Evolutionary conservation across 495 filamentous ascomycete species (phyloP), one percentile per base, ranked within the genome.

Genomic region (Friedmanniomyces simplex): DNA sequence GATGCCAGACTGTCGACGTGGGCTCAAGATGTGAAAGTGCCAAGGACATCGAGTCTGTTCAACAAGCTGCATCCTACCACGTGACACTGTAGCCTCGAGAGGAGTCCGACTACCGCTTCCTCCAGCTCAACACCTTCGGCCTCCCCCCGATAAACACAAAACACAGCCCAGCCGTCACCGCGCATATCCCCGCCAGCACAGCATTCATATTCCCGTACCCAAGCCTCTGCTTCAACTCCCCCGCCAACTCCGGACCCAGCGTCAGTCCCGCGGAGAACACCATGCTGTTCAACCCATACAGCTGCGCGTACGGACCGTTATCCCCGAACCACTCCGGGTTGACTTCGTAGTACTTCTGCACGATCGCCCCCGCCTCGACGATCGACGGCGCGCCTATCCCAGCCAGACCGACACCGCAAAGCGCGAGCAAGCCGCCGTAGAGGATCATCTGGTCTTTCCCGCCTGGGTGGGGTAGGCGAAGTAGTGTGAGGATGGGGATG

Each of bases 161-260:
- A 11, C 71, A 73, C n/a, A 77, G 52, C 20, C 66, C 57, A 21
- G 78, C 71, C 7, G 73, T 77, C 2, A 73, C 41, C n/a, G 62
- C 67, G 58, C 72, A 73, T 25, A 79, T 57, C 0, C 61, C 67
- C 2, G 75, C 79, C 36, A 81, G 58, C 10, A 78, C 72, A 6
- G 73, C 63, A 63, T 78, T 81, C 79, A 82, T 82, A 61, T 80
- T 76, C 18, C 79, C 78, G 61, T 80, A 82, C 1, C 78, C 79
- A 37, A 81, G 68, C 8, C 45, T 56, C 32, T 79, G 74, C 51
- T 71, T 80, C 55, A 82, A 57, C 6, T 49, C 54, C 0, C 77
- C 79, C 1, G 71, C 70, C 3, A 77, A 47, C 21, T 80, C 32
- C 16, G 79, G 79, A 0, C 79, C 79, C 2, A 79, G 42, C 0